Base-by-base conservation (phyloP, 2,329 filamentous ascomycete species). In the Diaporthe capsici region DNA sequence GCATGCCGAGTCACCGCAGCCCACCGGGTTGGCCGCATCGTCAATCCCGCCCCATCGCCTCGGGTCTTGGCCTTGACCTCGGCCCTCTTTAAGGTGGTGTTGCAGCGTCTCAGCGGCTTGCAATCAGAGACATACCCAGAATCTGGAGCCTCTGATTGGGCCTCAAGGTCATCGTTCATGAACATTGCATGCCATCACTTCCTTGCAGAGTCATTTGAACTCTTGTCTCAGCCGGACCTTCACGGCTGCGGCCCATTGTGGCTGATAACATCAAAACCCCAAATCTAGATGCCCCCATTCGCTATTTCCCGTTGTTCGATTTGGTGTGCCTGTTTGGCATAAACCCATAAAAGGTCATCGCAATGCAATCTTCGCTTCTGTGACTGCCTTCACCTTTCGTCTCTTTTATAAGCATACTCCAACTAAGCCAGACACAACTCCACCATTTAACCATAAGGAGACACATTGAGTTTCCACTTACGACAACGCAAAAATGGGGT, bases 21-120 rank as follows among this genome's bases (percentile, higher is more conserved):
- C 71, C 71, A 71, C 65, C 65, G 44, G 42, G 34, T 20, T 22
- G 74, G 63, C 63, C 63, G 63, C 71, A 73, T 73, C 42, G 39
- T 15, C 73, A 47, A 44, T 67, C n/a, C 31, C 75, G 22, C 28
- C 20, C 61, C 34, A 22, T 63, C 12, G 31, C 12, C 49, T 31
- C n/a, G n/a, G n/a, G n/a, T n/a, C n/a, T n/a, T n/a, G n/a, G n/a
- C n/a, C n/a, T n/a, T n/a, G n/a, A n/a, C n/a, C n/a, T n/a, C n/a
- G n/a, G n/a, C n/a, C n/a, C n/a, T n/a, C n/a, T n/a, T n/a, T n/a
- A n/a, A n/a, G n/a, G n/a, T n/a, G n/a, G n/a, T n/a, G n/a, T n/a
- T n/a, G n/a, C n/a, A 28, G 28, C 28, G 4, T 31, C 28, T 31
- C 28, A n/a, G n/a, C n/a, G n/a, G n/a, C n/a, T n/a, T n/a, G n/a